A percentile compares a stretch with the other conserved stretches of the same genome.
These are phyloP conservation scores for Myriosclerotinia curreyana DNA, from an alignment of 2,329 filamentous ascomycete species.

Conservation along the genomic window DNA sequence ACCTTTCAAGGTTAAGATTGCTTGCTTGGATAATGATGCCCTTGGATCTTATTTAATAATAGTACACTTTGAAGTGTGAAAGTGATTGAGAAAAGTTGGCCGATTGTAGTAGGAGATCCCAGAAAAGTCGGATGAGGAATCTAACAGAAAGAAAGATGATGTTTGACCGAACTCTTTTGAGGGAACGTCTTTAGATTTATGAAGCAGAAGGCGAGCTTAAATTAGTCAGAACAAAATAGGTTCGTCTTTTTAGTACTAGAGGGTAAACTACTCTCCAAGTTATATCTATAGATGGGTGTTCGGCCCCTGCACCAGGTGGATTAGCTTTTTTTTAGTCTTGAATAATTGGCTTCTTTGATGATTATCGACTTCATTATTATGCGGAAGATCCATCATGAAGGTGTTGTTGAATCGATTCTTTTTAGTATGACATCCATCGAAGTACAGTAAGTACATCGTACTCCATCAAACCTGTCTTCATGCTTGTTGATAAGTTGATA, in stretches of 20 bases:
- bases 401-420: not conserved
- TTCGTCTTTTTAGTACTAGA: constrained; percentile 11
- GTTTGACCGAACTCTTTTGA: not conserved
- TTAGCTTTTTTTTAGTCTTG: not conserved
- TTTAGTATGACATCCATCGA: constrained; percentile 17
- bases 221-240: not conserved
- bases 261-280: constrained; percentile 7
- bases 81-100: not conserved
- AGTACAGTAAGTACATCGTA: not conserved
- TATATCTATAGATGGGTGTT: not conserved
- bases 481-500: not conserved
- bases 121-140: not conserved
- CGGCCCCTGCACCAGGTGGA: constrained; percentile 1
- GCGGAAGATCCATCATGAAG: not conserved
- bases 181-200: not conserved
- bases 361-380: constrained; percentile 9
- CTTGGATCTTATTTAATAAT: constrained; percentile 1
- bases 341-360: constrained; percentile 2
- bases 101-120: not conserved
- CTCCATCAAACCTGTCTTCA: not conserved
- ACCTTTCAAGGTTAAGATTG: constrained; percentile 6
- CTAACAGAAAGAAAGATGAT: not conserved
- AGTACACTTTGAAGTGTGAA: not conserved
- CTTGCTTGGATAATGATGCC: not conserved
- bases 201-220: not conserved